Percentiles rank a stretch among this genome's conserved stretches.
Evolutionary conservation across 306 rosid species (phyloP).

Genomic region (Sindora glabra): DNA sequence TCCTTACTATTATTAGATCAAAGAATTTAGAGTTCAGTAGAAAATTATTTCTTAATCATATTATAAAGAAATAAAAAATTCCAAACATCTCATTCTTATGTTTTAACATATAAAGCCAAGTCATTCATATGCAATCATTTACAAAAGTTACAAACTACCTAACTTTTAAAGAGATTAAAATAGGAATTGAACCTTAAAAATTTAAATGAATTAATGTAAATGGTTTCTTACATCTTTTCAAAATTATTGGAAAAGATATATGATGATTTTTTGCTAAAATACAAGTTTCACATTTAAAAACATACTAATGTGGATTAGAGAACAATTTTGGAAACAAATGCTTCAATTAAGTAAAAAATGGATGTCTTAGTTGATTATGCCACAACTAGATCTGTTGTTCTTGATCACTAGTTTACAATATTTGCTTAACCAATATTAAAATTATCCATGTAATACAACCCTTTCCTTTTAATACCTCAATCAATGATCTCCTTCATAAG

Average conservation of each 20-base stretch:
- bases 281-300: not conserved
- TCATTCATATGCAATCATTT: not conserved
- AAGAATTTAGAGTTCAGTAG: not conserved
- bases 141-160: conserved; percentile 6
- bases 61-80: not conserved
- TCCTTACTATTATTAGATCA: conserved; percentile 6
- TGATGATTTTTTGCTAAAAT: not conserved
- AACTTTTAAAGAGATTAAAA: not conserved
- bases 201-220: not conserved
- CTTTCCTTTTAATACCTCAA: too few species aligned
- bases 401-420: too few species aligned
- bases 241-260: not conserved
- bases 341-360: too few species aligned
- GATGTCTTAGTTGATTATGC: too few species aligned
- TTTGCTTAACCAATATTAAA: too few species aligned
- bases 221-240: not conserved
- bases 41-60: conserved; percentile 12
- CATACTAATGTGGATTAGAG: too few species aligned
- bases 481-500: too few species aligned
- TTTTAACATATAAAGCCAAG: not conserved
- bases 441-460: too few species aligned
- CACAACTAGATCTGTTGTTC: too few species aligned
- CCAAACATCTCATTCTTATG: not conserved
- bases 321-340: too few species aligned
- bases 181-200: not conserved